Evolutionary conservation across 129 eudicot genomes (phyloP).

Genomic region (Tagetes patula): DNA sequence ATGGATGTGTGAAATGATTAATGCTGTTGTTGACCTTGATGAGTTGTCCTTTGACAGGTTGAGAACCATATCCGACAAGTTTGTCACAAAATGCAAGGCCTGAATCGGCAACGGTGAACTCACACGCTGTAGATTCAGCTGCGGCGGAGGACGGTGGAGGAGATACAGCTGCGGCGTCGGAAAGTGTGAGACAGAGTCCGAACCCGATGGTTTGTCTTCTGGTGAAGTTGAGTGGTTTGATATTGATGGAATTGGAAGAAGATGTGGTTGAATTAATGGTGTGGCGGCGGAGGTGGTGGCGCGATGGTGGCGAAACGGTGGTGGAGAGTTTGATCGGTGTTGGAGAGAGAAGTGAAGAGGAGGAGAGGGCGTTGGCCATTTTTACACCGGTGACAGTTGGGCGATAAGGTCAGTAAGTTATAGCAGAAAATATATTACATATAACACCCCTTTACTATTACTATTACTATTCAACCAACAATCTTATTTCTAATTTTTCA

Average conservation of each 20-base stretch:
- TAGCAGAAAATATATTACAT: background rate
- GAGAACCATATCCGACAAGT: conserved; percentile 63
- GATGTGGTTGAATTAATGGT: conserved; percentile 5
- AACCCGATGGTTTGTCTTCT: conserved; percentile 66
- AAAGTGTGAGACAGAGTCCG: conserved; percentile 41
- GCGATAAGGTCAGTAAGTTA: conserved; percentile 17
- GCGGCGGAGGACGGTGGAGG: conserved; percentile 41
- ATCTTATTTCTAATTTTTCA: too few relatives aligned
- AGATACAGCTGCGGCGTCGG: conserved; percentile 27
- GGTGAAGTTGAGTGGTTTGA: conserved; percentile 20
- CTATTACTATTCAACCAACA: background rate
- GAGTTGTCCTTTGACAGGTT: conserved; percentile 67
- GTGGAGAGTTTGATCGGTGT: conserved; percentile 29
- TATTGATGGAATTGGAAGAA: conserved; percentile 11
- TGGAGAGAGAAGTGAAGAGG: conserved; percentile 23
- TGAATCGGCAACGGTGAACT: conserved; percentile 58
- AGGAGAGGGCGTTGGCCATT: conserved; percentile 34
- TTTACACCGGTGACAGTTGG: conserved; percentile 12
- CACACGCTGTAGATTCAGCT: conserved; percentile 38
- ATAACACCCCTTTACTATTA: background rate
- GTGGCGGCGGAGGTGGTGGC: conserved; percentile 6
- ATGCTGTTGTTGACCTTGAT: conserved; percentile 49
- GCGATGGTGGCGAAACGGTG: conserved; percentile 2
- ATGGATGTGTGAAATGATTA: background rate
- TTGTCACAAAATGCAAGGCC: conserved; percentile 81